Evolutionary conservation across 1,139 yeast genomes (phyloP).

Genomic region (Taiozyma sp.): DNA sequence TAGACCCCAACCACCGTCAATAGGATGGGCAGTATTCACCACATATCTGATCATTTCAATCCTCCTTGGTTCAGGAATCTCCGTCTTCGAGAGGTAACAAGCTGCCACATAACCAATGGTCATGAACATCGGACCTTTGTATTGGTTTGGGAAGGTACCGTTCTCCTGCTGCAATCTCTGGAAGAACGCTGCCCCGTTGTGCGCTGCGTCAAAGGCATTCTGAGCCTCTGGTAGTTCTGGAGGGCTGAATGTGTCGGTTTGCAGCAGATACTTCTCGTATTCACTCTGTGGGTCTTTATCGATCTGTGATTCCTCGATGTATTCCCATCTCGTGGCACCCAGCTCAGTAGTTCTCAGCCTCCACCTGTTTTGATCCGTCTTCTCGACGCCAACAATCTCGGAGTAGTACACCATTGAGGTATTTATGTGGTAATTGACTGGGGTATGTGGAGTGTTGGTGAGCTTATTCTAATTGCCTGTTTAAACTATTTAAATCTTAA

Average conservation of each 20-base stretch:
- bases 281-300: slow-evolving; percentile 47
- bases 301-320: slow-evolving; percentile 39
- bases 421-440: background rate
- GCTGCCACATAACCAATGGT: slow-evolving; percentile 83
- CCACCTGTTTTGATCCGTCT: slow-evolving; percentile 75
- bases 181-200: slow-evolving; percentile 73
- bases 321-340: slow-evolving; percentile 85
- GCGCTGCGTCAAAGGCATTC: slow-evolving; percentile 60
- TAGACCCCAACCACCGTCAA: slow-evolving; percentile 99
- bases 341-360: slow-evolving; percentile 61
- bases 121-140: slow-evolving; percentile 98
- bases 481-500: background rate
- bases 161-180: slow-evolving; percentile 65
- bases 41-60: slow-evolving; percentile 77
- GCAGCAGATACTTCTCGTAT: slow-evolving; percentile 53
- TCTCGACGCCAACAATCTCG: slow-evolving; percentile 55
- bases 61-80: slow-evolving; percentile 62
- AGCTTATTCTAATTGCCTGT: background rate
- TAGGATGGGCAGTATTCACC: slow-evolving; percentile 90
- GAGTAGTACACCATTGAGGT: slow-evolving; percentile 38
- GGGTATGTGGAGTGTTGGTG: background rate
- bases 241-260: slow-evolving; percentile 38
- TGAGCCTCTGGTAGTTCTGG: slow-evolving; percentile 32
- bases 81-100: slow-evolving; percentile 62
- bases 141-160: slow-evolving; percentile 89